Base-by-base conservation (phyloP, 345 rosid species). In the Crucihimalaya himalaica region DNA sequence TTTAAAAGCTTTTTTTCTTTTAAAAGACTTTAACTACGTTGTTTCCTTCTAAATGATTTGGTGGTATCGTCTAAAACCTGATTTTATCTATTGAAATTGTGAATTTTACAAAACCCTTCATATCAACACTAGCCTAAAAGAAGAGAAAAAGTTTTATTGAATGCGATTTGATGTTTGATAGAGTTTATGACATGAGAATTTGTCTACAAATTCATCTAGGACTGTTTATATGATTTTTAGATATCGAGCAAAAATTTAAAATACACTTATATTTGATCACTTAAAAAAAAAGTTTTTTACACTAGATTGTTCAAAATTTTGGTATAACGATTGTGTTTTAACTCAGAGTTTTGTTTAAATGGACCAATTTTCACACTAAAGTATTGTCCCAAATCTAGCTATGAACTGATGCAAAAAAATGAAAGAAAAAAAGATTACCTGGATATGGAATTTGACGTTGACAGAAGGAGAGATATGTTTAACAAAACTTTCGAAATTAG, bases 401-500 rank as follows among this genome's bases (percentile, higher is more conserved):
- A 1, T 54, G 14, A 29, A 18, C 20, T 31, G 12, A 10, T 6
- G 5, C 6, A 7, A 16, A 19, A 8, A 47, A 3, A 28, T 3
- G 9, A 15, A 20, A 21, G 4, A 2, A 15, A 25, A 15, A 25
- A 1, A 16, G 8, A 0, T 21, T 71, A 71, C 75, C 68, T 37
- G 19, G 15, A 6, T 48, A 35, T 27, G 59, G 20, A 25, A 34
- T 2, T 27, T 35, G 51, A 71, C 15, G 0, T 9, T 3, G 25
- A 70, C 45, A 4, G 5, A 2, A 16, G 39, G 59, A 50, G 50
- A 48, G 0, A 14, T 59, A 13, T 8, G 27, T 40, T 60, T 27
- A 25, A 71, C 51, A n/a, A 71, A 48, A 2, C 40, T 71, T 27
- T 48, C 60, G 9, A 71, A 71, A 37, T 50, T 48, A 37, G 68